A percentile compares a stretch with the other conserved stretches of the same genome.
Evolutionary conservation across 805 yeast genomes (phyloP).

Genomic region (Yarrowia keelungensis): DNA sequence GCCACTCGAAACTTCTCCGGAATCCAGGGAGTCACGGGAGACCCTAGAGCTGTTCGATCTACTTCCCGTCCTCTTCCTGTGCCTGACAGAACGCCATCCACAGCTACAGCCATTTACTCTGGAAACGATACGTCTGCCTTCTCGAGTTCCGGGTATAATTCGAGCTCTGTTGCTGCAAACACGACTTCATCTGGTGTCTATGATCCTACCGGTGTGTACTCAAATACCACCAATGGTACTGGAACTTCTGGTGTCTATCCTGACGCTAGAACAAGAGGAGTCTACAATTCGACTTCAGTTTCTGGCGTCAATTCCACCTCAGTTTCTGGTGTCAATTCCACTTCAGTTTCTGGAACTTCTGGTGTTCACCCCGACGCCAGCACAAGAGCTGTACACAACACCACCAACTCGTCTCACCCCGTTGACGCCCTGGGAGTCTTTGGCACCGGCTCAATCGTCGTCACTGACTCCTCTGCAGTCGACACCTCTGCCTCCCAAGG

Average conservation of each 20-base stretch:
- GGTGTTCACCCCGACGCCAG: slow-evolving; percentile 6
- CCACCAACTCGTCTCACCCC: not conserved
- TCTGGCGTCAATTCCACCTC: too few relatives aligned
- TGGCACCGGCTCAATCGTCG: slow-evolving; percentile 6
- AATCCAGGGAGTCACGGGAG: slow-evolving; percentile 20
- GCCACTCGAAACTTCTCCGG: slow-evolving; percentile 9
- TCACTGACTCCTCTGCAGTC: slow-evolving; percentile 1
- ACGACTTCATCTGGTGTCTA: slow-evolving; percentile 11
- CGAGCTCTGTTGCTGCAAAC: slow-evolving; percentile 18
- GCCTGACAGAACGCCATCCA: not conserved
- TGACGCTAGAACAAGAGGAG: not conserved
- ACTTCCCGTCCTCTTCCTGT: slow-evolving; percentile 9
- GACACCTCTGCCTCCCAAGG: not conserved
- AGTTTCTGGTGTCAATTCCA: too few relatives aligned
- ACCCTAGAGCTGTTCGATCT: slow-evolving; percentile 2
- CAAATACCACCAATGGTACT: not conserved
- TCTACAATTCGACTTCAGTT: not conserved
- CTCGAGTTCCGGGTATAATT: slow-evolving; percentile 13
- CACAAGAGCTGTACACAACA: not conserved
- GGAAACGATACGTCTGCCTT: not conserved
- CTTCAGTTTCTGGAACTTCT: not conserved
- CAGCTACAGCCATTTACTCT: slow-evolving; percentile 11
- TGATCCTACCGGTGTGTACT: slow-evolving; percentile 13
- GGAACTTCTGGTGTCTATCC: not conserved
- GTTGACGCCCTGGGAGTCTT: slow-evolving; percentile 20